A percentile compares a stretch with the other conserved stretches of the same genome.
Conservation (phyloP, 78 protist species). For the Planoprotostelium fungivorum region DNA sequence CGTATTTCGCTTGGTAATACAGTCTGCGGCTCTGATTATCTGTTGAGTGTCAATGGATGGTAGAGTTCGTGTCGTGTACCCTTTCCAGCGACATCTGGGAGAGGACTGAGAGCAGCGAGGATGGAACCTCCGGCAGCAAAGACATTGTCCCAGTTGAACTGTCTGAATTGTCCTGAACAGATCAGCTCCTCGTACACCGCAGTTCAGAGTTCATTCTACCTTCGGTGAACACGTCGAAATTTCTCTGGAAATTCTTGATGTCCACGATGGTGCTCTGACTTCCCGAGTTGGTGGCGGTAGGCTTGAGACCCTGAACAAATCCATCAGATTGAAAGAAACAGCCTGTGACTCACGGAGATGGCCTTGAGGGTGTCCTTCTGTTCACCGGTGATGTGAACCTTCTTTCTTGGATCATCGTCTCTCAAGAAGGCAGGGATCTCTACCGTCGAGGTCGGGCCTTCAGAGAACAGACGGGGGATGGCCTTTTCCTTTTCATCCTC, state of each 20-base stretch:
- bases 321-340: too few relatives aligned
- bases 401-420: not conserved
- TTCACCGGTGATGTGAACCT: not conserved
- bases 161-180: not conserved
- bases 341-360: not conserved
- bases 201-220: not conserved
- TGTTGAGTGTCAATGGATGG: not conserved
- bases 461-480: not conserved
- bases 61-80: not conserved
- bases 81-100: not conserved
- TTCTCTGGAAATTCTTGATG: not conserved
- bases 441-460: not conserved
- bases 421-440: not conserved
- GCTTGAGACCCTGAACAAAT: not conserved
- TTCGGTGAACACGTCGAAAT: not conserved
- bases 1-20: not conserved
- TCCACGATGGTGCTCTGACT: not conserved
- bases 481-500: not conserved
- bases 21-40: not conserved
- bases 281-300: not conserved
- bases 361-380: not conserved
- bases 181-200: not conserved
- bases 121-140: conserved; percentile 77
- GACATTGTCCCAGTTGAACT: conserved; percentile 51
- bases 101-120: conserved; percentile 9